phyloP scores from a whole-genome alignment of 2,329 filamentous ascomycete species.

The Calonectria henricotiae region DNA sequence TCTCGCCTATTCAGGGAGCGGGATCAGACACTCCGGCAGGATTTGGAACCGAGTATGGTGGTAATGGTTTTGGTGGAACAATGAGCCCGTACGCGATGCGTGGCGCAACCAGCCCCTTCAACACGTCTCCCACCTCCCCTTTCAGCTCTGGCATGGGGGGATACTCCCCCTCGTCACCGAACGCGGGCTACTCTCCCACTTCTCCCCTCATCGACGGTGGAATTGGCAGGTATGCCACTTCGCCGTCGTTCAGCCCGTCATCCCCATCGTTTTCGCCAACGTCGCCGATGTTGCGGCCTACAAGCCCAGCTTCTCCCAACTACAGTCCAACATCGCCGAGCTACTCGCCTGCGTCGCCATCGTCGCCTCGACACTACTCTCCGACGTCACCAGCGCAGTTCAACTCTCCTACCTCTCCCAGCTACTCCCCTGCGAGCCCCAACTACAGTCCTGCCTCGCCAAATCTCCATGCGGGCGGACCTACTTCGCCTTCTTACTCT shows the following conservation, averaged over 20 bases:
- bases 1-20: slow-evolving; percentile 84
- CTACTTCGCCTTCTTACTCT: slow-evolving; percentile 75
- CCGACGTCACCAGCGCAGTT: slow-evolving; percentile 82
- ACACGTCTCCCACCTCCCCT: slow-evolving; percentile 78
- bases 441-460: slow-evolving; percentile 81
- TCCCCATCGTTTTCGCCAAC: slow-evolving; percentile 77
- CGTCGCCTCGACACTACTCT: slow-evolving; percentile 72
- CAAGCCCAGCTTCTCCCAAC: slow-evolving; percentile 72
- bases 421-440: slow-evolving; percentile 80
- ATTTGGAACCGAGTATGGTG: slow-evolving; percentile 75
- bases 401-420: slow-evolving; percentile 83
- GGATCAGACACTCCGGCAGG: slow-evolving; percentile 81
- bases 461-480: slow-evolving; percentile 63
- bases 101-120: slow-evolving; percentile 83
- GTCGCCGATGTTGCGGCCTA: slow-evolving; percentile 72
- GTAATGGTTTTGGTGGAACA: slow-evolving; percentile 67
- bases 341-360: slow-evolving; percentile 76
- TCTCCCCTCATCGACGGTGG: slow-evolving; percentile 76
- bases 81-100: slow-evolving; percentile 77
- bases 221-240: slow-evolving; percentile 70
- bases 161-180: slow-evolving; percentile 85
- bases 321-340: slow-evolving; percentile 79
- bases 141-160: slow-evolving; percentile 72
- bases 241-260: slow-evolving; percentile 76
- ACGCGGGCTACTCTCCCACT: slow-evolving; percentile 82